Evolutionary conservation across 2,329 filamentous ascomycete genomes (phyloP), one percentile per base, ranked within the genome.

Genomic region (Thelonectria olida): DNA sequence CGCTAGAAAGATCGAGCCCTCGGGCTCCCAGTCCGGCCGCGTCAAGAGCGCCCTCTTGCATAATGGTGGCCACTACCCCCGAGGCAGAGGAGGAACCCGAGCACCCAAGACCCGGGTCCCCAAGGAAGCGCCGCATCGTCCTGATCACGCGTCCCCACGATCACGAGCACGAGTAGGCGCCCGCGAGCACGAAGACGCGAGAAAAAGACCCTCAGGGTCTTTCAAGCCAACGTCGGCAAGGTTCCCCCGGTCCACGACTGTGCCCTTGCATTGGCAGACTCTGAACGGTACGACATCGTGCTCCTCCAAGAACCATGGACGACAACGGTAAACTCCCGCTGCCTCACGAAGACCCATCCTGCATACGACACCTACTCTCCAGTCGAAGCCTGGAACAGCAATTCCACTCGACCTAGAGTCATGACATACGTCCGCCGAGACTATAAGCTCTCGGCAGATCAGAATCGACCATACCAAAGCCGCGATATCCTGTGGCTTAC

Each of bases 241-340:
- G 56, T 56, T 22, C 23, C 50, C 8, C 28, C 58, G 13, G 63
- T 54, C 15, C 47, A 63, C 34, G 59, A 63, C 55, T 59, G 54
- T 34, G 63, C 61, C 44, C 63, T 66, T 12, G 61, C 53, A 20
- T 54, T 66, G 2, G 61, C 58, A 7, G 64, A 64, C 39, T 50
- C 58, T 10, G 58, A 67, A 23, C 44, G 47, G 47, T 63, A 61
- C 34, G 54, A 67, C 17, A 41, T 65, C 7, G 54, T 67, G 13
- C 56, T 67, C 22, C 53, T 65, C 7, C 57, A 67, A 45, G 64
- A 67, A 49, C 62, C 57, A 42, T 63, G 54, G 61, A 66, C 51
- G 34, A 28, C 55, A 2, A 28, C 25, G 13, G 57, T 19, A 38
- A 39, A 53, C 47, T 51, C 58, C 15, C 52, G 49, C 15, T 61